These are phyloP conservation scores for Sporothrix mexicana DNA, from an alignment of 2,329 filamentous ascomycete genomes.

Conservation along the genomic window DNA sequence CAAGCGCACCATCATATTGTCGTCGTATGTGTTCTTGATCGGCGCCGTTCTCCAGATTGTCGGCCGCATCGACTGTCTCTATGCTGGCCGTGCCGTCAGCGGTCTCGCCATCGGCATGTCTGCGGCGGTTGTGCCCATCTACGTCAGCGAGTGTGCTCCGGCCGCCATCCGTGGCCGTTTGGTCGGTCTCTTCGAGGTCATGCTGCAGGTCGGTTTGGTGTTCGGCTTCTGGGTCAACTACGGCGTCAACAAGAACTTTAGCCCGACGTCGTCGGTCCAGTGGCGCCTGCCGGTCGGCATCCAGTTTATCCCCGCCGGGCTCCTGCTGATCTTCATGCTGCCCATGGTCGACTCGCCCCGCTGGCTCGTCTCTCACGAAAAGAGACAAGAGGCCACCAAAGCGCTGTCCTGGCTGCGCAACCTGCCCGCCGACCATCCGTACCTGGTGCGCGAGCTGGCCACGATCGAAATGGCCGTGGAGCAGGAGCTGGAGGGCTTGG, in stretches of 20 bases:
- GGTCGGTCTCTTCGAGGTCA: slow-evolving; percentile 26
- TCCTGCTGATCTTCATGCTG: slow-evolving; percentile 52
- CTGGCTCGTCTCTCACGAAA: slow-evolving; percentile 50
- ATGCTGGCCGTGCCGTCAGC: not conserved
- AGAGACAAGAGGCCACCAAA: slow-evolving; percentile 43
- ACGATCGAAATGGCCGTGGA: slow-evolving; percentile 37
- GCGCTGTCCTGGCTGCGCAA: slow-evolving; percentile 41
- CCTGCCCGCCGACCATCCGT: slow-evolving; percentile 38
- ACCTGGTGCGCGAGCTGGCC: slow-evolving; percentile 43
- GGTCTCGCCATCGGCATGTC: slow-evolving; percentile 4
- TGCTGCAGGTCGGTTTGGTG: slow-evolving; percentile 45
- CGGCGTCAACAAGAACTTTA: slow-evolving; percentile 40
- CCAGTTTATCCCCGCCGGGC: slow-evolving; percentile 53
- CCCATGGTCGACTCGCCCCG: slow-evolving; percentile 53
- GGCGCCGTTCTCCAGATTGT: not conserved
- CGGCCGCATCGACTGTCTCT: slow-evolving; percentile 7
- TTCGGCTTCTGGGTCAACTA: slow-evolving; percentile 50
- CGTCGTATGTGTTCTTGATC: not conserved
- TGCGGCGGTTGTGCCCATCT: not conserved
- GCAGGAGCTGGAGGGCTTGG: slow-evolving; percentile 41
- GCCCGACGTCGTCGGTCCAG: slow-evolving; percentile 37
- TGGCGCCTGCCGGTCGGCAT: slow-evolving; percentile 34
- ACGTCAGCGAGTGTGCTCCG: slow-evolving; percentile 1
- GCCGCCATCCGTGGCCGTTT: not conserved
- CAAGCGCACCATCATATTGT: not conserved